Conservation (phyloP, 371 early-diverging fungal species). For the Circinella minor region DNA sequence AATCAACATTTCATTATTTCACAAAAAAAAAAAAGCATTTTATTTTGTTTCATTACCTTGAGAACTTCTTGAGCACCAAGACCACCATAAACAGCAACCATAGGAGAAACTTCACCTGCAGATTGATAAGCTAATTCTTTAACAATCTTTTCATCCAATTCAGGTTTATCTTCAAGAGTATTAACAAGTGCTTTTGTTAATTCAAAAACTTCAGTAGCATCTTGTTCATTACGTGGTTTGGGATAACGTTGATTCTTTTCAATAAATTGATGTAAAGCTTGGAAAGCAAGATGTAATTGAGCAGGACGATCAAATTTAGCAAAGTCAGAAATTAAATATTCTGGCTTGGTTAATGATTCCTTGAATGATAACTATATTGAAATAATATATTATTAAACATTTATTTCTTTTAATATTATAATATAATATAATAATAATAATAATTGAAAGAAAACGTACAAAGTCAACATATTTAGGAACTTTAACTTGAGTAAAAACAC, state of each 20-base stretch:
- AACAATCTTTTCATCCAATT: conserved; percentile 87
- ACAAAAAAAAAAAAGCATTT: no score
- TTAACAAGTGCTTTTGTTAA: conserved; percentile 57
- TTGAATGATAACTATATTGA: conserved; percentile 64
- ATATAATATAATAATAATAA: no score
- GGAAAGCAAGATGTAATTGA: conserved; percentile 92
- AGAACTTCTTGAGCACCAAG: conserved; percentile 99
- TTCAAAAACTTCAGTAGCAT: conserved; percentile 68
- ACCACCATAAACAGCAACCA: conserved; percentile 98
- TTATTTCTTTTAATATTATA: no score
- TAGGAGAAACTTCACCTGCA: conserved; percentile 93
- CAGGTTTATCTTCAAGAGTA: conserved; percentile 63
- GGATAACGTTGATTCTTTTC: conserved; percentile 61
- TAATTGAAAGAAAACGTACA: conserved; percentile 48
- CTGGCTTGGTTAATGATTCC: conserved; percentile 84
- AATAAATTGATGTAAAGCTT: conserved; percentile 84
- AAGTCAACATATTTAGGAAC: conserved; percentile 83
- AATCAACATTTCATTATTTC: no score
- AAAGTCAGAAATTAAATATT: conserved; percentile 91
- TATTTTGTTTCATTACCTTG: conserved; percentile 68
- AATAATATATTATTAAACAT: no score
- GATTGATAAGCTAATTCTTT: conserved; percentile 89
- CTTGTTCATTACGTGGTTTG: conserved; percentile 64
- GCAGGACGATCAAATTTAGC: conserved; percentile 96
- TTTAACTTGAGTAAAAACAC: conserved; percentile 95